Conservation (phyloP, 2,329 filamentous ascomycete genomes). For the Capronia americana region DNA sequence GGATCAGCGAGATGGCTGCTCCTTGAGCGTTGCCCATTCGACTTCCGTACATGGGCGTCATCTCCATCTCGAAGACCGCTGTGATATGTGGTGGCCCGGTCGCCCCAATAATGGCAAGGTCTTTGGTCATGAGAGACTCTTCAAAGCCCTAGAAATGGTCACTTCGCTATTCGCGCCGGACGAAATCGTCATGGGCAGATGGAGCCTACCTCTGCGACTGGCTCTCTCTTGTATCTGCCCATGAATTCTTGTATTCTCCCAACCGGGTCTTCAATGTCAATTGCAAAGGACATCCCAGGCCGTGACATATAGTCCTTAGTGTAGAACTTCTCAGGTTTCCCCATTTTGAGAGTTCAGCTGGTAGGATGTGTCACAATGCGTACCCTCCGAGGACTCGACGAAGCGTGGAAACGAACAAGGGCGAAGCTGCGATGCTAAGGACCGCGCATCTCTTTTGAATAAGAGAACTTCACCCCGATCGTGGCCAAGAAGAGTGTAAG, state of each 20-base stretch:
- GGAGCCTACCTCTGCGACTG: conserved; percentile 5
- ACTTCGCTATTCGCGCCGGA: not conserved
- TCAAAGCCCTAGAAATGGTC: conserved; percentile 23
- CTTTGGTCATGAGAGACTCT: conserved; percentile 26
- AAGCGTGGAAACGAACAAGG: not conserved
- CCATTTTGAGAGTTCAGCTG: conserved; percentile 2
- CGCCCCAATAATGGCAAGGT: conserved; percentile 25
- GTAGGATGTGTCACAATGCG: not conserved
- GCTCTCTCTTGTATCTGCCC: conserved; percentile 20
- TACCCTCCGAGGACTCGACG: not conserved
- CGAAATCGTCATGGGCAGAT: not conserved
- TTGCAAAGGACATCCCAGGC: conserved; percentile 26
- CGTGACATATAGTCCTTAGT: conserved; percentile 38
- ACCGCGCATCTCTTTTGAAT: not conserved
- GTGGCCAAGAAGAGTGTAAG: not conserved
- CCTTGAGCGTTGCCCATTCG: conserved; percentile 31
- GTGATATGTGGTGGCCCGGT: conserved; percentile 13
- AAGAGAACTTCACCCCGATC: not conserved
- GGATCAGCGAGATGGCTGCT: conserved; percentile 27
- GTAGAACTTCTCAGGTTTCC: conserved; percentile 22
- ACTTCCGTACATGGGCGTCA: conserved; percentile 24
- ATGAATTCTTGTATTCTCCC: conserved; percentile 35
- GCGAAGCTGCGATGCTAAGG: not conserved
- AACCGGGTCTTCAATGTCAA: conserved; percentile 42
- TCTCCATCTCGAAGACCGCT: conserved; percentile 30